Evolutionary conservation across 768 basidiomycete genomes (phyloP).

Genomic region (Hypholoma fasciculare): DNA sequence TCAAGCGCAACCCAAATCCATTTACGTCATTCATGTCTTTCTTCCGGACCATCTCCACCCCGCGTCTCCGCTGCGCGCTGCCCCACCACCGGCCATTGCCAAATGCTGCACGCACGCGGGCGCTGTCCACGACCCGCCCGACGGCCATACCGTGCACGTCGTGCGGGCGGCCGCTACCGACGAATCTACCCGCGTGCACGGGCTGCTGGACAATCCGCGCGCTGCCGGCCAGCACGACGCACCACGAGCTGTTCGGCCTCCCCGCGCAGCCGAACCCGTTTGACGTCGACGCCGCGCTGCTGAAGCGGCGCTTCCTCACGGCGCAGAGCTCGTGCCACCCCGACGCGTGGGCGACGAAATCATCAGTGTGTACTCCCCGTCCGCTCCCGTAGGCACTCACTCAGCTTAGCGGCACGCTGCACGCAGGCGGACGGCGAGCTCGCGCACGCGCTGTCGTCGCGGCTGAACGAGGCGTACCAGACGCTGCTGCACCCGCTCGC

Average conservation of each 20-base stretch:
- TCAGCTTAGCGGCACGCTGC: conserved; percentile 7
- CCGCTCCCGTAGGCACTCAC: conserved; percentile 2
- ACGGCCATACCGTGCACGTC: conserved; percentile 48
- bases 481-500: conserved; percentile 70
- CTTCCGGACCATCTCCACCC: background rate
- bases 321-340: conserved; percentile 84
- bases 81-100: background rate
- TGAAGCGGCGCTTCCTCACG: conserved; percentile 67
- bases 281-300: conserved; percentile 54
- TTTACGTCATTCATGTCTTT: conserved; percentile 6
- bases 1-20: background rate
- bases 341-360: conserved; percentile 76
- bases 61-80: background rate
- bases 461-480: conserved; percentile 82
- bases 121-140: background rate
- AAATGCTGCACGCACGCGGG: background rate
- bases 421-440: conserved; percentile 53
- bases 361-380: conserved; percentile 43
- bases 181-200: conserved; percentile 71
- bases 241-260: conserved; percentile 71
- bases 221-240: conserved; percentile 53
- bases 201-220: conserved; percentile 69
- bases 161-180: conserved; percentile 60
- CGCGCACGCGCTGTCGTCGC: conserved; percentile 69
- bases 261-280: conserved; percentile 69